Evolutionary conservation across 768 basidiomycete species (phyloP), one percentile per base, ranked within the genome.

Genomic region (Podaxis carcinomalis): DNA sequence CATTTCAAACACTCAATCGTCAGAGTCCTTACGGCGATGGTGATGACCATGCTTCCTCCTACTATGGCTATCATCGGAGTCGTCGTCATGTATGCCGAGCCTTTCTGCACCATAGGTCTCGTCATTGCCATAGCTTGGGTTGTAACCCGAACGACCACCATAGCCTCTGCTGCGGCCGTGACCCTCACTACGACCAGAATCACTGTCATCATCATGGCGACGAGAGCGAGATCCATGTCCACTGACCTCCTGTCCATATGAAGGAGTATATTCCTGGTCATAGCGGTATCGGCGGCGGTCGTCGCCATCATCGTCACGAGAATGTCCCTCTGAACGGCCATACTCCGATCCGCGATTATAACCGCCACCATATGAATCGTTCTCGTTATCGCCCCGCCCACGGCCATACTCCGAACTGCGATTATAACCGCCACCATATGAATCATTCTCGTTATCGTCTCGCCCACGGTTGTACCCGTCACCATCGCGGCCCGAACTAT

Each of bases 41-140:
- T 36, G 16, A 14, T 56, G 57, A 16, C 46, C 39, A 28, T 57
- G 52, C 25, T 66, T 61, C 58, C 57, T 67, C 51, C 67, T 63
- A 35, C 65, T 63, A 19, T 71, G 64, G 14, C 71, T 69, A 39
- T 73, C 73, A 11, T 75, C 74, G 39, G 72, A 70, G 19, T 73
- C 74, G 44, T 74, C 69, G 36, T 72, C 67, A 35, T 62, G 59
- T 46, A 83, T 70, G 55, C 77, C 79, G 57, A 83, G 67, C n/a
- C 78, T 73, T 65, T 83, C 83, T 5, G 76, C 80, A 3, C 82
- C 82, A 68, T 78, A 84, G 2, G 83, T 84, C 51, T 84, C 81
- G 32, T 75, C 69, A 46, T 65, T 65, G 10, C 71, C 73, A 55
- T 73, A 70, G 66, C 63, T 69, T 3, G 72, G 70, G 19, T 68